These are phyloP conservation scores for Lipomyces chichibuensis DNA, from an alignment of 805 yeast species.

Conservation along the genomic window DNA sequence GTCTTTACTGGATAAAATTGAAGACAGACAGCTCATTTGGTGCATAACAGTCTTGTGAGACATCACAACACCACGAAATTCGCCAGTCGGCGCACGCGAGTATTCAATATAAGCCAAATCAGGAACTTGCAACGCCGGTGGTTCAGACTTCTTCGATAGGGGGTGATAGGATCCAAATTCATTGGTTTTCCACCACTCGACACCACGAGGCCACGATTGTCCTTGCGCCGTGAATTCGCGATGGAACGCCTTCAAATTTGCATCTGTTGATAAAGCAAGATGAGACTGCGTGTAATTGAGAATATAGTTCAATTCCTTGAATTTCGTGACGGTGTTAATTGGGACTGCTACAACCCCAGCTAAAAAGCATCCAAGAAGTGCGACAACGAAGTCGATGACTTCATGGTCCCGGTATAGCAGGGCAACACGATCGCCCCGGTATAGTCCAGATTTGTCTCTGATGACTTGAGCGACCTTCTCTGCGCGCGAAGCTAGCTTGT, in stretches of 20 bases:
- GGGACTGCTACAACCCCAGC: slow-evolving; percentile 97
- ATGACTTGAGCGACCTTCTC: slow-evolving; percentile 87
- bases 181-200: slow-evolving; percentile 78
- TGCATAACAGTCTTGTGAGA: slow-evolving; percentile 85
- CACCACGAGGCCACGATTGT: slow-evolving; percentile 72
- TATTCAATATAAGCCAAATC: slow-evolving; percentile 94
- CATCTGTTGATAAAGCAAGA: slow-evolving; percentile 77
- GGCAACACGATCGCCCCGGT: slow-evolving; percentile 81
- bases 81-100: slow-evolving; percentile 86
- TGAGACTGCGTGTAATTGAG: slow-evolving; percentile 75
- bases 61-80: slow-evolving; percentile 88
- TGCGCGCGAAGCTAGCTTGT: slow-evolving; percentile 75
- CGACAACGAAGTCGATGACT: slow-evolving; percentile 80
- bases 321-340: slow-evolving; percentile 64
- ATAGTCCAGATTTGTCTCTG: slow-evolving; percentile 68
- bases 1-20: slow-evolving; percentile 56
- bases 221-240: slow-evolving; percentile 53
- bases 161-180: slow-evolving; percentile 76
- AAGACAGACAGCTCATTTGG: slow-evolving; percentile 78
- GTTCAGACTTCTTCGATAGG: slow-evolving; percentile 58
- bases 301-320: slow-evolving; percentile 70
- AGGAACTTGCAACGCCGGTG: slow-evolving; percentile 70
- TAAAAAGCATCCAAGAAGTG: slow-evolving; percentile 86
- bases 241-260: slow-evolving; percentile 74
- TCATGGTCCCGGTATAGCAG: slow-evolving; percentile 83